Conservation (phyloP, 169 alveolate species). For the Babesia bovis region DNA sequence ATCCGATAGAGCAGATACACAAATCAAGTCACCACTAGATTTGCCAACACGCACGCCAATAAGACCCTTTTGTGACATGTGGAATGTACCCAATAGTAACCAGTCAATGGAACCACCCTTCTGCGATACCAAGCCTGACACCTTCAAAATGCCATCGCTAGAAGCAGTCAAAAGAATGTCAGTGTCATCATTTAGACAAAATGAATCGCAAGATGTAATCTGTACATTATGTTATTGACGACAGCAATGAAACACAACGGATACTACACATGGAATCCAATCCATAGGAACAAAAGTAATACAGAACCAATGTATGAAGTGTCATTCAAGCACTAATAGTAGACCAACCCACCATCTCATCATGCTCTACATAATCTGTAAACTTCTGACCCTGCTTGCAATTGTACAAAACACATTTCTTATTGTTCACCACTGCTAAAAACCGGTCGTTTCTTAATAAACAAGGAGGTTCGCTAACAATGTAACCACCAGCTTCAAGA, state of each 20-base stretch:
- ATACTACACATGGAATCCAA: background rate
- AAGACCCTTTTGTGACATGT: slow-evolving; percentile 4
- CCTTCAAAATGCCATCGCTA: slow-evolving; percentile 44
- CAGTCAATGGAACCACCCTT: background rate
- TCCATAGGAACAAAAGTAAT: background rate
- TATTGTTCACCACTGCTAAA: slow-evolving; percentile 53
- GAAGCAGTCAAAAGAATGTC: slow-evolving; percentile 46
- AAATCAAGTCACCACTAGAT: slow-evolving; percentile 22
- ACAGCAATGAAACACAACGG: too few relatives aligned
- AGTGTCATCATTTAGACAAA: background rate
- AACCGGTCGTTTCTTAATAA: slow-evolving; percentile 10
- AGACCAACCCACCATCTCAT: slow-evolving; percentile 39
- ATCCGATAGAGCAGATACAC: background rate
- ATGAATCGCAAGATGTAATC: slow-evolving; percentile 48
- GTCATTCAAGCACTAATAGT: background rate
- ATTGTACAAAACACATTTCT: slow-evolving; percentile 48
- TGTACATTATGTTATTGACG: too few relatives aligned
- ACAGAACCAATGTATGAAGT: background rate
- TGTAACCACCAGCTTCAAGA: slow-evolving; percentile 45
- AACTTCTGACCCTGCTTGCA: slow-evolving; percentile 35
- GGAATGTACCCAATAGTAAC: slow-evolving; percentile 18
- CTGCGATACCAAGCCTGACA: background rate
- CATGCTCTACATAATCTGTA: slow-evolving; percentile 11
- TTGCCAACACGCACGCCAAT: slow-evolving; percentile 3
- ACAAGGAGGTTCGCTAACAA: slow-evolving; percentile 54